Evolutionary conservation across 2,329 filamentous ascomycete genomes (phyloP).

Genomic region (Trichoderma brevicompactum): DNA sequence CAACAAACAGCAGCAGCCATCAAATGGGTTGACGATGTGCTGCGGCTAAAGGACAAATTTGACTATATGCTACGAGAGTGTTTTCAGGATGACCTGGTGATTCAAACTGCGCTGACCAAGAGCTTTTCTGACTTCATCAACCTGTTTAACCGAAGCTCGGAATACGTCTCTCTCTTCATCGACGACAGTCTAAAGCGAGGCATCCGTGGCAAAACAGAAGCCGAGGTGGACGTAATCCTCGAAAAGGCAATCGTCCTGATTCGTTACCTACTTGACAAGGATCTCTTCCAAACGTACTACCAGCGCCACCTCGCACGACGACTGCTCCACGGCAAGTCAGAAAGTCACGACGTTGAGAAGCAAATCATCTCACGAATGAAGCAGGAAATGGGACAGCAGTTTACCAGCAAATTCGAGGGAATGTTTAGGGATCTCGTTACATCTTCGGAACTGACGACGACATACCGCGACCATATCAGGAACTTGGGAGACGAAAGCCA

Average conservation of each 20-base stretch:
- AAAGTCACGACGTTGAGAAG: slow-evolving; percentile 90
- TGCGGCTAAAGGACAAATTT: slow-evolving; percentile 86
- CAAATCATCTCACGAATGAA: slow-evolving; percentile 98
- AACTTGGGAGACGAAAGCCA: slow-evolving; percentile 52
- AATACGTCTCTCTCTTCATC: slow-evolving; percentile 94
- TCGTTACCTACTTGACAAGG: slow-evolving; percentile 87
- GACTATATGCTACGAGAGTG: slow-evolving; percentile 76
- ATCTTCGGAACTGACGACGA: slow-evolving; percentile 78
- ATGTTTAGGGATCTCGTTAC: slow-evolving; percentile 98
- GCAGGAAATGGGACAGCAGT: slow-evolving; percentile 90
- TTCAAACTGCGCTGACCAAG: slow-evolving; percentile 81
- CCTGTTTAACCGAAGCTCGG: slow-evolving; percentile 79
- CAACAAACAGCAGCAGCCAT: slow-evolving; percentile 86
- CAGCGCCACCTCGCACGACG: slow-evolving; percentile 93
- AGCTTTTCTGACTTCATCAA: slow-evolving; percentile 96
- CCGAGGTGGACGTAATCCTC: slow-evolving; percentile 79
- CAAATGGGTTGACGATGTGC: slow-evolving; percentile 92
- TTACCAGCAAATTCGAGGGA: slow-evolving; percentile 89
- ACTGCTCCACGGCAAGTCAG: slow-evolving; percentile 83
- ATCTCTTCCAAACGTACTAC: slow-evolving; percentile 96
- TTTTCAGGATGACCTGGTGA: slow-evolving; percentile 73
- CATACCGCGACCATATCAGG: slow-evolving; percentile 71
- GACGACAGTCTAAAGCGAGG: slow-evolving; percentile 95
- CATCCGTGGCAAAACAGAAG: slow-evolving; percentile 89
- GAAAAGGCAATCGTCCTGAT: slow-evolving; percentile 90